Evolutionary conservation across 225 moss, liverwort and hornwort species (phyloP), one percentile per base, ranked within the genome.

Genomic region (Physcomitrellopsis africana): DNA sequence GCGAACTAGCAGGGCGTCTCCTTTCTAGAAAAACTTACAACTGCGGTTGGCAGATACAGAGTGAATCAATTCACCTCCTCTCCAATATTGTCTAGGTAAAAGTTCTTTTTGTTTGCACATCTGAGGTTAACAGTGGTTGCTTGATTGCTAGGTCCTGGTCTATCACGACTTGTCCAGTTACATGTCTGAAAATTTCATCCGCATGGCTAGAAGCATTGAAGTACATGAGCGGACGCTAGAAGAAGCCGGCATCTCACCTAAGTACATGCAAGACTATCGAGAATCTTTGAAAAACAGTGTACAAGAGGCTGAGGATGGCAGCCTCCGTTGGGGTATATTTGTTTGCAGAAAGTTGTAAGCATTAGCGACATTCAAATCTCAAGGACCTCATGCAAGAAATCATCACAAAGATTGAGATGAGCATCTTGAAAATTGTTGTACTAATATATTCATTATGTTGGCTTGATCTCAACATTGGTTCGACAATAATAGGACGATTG

Each of bases 321-420:
- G 51, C 51, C 51, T 51, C 51, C 51, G 51, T 51, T 51, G 51
- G 51, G 51, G 51, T 51, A 51, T 51, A 51, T 51, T 51, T 51
- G 51, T 51, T 9, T 51, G 51, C 51, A 51, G 15, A 51, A 51
- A 51, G 51, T 51, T 51, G 51, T 51, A 51, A 51, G 15, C 15
- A 9, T 51, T 15, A 51, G 15, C 51, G 51, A 51, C 51, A 51
- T 51, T 51, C 51, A 9, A 9, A 9, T 9, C 51, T 51, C 10
- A 9, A 51, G 51, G 51, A 51, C 15, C 15, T 51, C 15, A 51
- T 9, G 51, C 15, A 15, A 51, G 51, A 51, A 51, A n/a, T n/a
- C n/a, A n/a, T n/a, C n/a, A n/a, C n/a, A n/a, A n/a, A n/a, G n/a
- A n/a, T n/a, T n/a, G n/a, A n/a, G n/a, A n/a, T n/a, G n/a, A n/a